Base-by-base conservation (phyloP, 371 early-diverging fungal genomes). In the Saksenaea vasiformis region DNA sequence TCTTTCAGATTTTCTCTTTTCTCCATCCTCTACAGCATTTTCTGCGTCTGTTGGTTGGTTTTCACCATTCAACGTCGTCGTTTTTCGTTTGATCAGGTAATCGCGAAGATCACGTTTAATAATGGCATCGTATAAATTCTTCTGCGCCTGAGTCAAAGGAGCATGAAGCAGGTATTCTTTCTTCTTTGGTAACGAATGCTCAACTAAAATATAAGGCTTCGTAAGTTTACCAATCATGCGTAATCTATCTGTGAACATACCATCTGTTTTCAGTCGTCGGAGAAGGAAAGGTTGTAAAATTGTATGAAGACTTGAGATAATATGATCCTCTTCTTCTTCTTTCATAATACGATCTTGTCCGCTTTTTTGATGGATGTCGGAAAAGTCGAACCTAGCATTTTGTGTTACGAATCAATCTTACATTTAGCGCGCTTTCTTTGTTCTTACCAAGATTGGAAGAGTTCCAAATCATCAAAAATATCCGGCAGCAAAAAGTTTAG, bases 281-380 rank as follows among this genome's bases (percentile, higher is more conserved):
- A 99, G 83, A 71, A 99, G 83, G 70, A 98, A 95, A 2, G 99
- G 98, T 70, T 90, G 87, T 57, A 99, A 76, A 60, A 99, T 93
- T 36, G 87, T 84, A 73, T 97, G 95, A 24, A 96, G 84, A 67
- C 92, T 92, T 15, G 90, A 76, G 4, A 97, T 89, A 15, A 96
- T 80, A 28, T 85, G 80, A 17, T 87, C 83, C 62, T 87, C 80
- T 5, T 88, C 81, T 62, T 93, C 91, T 61, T 91, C 88, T 47
- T 84, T 87, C 54, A 91, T 79, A 37, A 90, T 89, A 60, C 90
- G 83, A 14, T 87, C 86, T 66, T 86, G 84, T 0, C 90, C 90
- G 59, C 84, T 85, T 58, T 85, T 79, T 61, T 85, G 76, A 63
- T 89, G 80, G 31, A 92, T 79, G 64, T 91, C 91, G 27, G 88